Evolutionary conservation across 805 yeast genomes (phyloP).

Genomic region (Monosporozyma yasuniensis): DNA sequence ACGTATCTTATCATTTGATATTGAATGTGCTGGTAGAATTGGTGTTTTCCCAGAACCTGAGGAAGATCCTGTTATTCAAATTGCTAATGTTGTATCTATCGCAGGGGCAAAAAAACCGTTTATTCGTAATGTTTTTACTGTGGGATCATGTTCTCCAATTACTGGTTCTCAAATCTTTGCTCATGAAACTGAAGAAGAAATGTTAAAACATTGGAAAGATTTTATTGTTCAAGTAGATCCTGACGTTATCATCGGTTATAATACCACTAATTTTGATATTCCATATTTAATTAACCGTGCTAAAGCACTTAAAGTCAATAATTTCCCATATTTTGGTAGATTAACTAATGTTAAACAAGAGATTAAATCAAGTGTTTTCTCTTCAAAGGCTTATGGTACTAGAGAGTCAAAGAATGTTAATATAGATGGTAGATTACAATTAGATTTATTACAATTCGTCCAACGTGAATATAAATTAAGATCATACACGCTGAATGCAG

Average conservation of each 20-base stretch:
- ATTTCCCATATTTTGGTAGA: conserved; percentile 85
- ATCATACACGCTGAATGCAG: conserved; percentile 90
- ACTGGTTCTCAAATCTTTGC: conserved; percentile 87
- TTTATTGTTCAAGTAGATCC: conserved; percentile 83
- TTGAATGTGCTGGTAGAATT: conserved; percentile 96
- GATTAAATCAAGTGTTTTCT: conserved; percentile 70
- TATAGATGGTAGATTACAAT: conserved; percentile 92
- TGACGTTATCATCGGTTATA: conserved; percentile 94
- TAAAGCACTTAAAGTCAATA: conserved; percentile 48
- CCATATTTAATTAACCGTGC: conserved; percentile 92
- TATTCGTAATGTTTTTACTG: conserved; percentile 88
- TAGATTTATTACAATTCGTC: conserved; percentile 84
- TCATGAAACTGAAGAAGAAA: conserved; percentile 63
- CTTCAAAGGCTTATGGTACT: conserved; percentile 94
- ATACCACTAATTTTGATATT: conserved; percentile 87
- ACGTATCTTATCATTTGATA: conserved; percentile 88
- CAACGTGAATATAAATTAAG: conserved; percentile 93
- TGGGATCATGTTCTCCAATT: conserved; percentile 82
- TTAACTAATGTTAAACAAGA: conserved; percentile 60
- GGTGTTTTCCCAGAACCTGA: conserved; percentile 96
- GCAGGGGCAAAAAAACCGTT: conserved; percentile 77
- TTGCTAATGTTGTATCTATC: conserved; percentile 85
- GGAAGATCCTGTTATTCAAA: conserved; percentile 90
- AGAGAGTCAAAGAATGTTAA: conserved; percentile 86
- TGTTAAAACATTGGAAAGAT: conserved; percentile 80